Conservation (phyloP, 2,329 filamentous ascomycete species). For the Didymella segeticola region DNA sequence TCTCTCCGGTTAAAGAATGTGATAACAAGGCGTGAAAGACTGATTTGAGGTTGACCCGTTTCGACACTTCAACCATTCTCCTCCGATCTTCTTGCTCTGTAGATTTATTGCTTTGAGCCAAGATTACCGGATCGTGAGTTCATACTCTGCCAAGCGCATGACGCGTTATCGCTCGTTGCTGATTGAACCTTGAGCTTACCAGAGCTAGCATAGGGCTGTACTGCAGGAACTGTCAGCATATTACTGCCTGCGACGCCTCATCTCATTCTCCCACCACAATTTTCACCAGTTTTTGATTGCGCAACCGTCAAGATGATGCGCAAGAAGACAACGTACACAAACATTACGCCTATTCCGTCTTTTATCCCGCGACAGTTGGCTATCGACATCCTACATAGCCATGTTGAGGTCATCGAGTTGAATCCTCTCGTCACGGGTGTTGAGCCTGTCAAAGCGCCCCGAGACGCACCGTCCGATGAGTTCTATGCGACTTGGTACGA, state of each 20-base stretch:
- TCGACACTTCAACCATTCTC: not conserved
- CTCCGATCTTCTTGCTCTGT: not conserved
- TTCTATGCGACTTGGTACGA: constrained; percentile 79
- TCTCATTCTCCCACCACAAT: not conserved
- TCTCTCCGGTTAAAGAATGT: constrained; percentile 2
- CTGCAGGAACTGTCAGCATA: constrained; percentile 15
- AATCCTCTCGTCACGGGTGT: constrained; percentile 72
- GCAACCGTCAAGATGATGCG: constrained; percentile 44
- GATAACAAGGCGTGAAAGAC: not conserved
- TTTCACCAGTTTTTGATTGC: not conserved
- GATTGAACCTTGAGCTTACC: constrained; percentile 11
- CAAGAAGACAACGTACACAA: constrained; percentile 71
- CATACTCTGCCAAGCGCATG: constrained; percentile 13
- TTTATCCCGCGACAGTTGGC: constrained; percentile 75
- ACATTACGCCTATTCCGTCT: constrained; percentile 72
- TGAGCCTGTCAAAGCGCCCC: constrained; percentile 70
- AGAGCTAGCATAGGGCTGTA: constrained; percentile 8
- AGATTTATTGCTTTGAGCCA: not conserved
- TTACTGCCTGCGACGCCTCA: constrained; percentile 5
- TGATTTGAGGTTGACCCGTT: not conserved
- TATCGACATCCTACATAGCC: constrained; percentile 74
- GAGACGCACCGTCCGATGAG: constrained; percentile 71
- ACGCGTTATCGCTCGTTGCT: constrained; percentile 9
- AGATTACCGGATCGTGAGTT: not conserved
- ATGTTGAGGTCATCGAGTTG: constrained; percentile 73